Evolutionary conservation across 257 asterid species (phyloP).

Genomic region (Avicennia marina): DNA sequence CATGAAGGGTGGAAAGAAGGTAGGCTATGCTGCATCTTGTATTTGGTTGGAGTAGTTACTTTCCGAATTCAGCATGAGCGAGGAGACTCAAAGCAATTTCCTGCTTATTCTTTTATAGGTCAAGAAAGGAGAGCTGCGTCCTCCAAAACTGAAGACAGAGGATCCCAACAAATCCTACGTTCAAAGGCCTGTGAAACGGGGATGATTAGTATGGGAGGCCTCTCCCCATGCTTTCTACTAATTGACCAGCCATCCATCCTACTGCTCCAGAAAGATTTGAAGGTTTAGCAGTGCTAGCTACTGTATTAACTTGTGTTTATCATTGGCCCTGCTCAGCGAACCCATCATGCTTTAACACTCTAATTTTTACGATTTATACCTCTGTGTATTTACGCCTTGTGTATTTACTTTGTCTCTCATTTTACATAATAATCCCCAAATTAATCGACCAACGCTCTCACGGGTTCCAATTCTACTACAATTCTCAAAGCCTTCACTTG

Average conservation of each 20-base stretch:
- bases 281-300: conserved; percentile 9
- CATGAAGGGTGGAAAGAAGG: conserved; percentile 98
- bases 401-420: too few species aligned
- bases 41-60: not conserved
- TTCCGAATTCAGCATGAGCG: not conserved
- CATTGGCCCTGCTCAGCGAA: not conserved
- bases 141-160: conserved; percentile 98
- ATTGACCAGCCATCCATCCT: not conserved
- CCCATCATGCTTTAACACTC: too few species aligned
- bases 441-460: too few species aligned
- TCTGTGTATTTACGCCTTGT: too few species aligned
- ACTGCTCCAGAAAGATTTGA: conserved; percentile 12
- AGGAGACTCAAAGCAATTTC: not conserved
- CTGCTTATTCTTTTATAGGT: conserved; percentile 37
- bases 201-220: conserved; percentile 21
- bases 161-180: conserved; percentile 98
- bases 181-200: conserved; percentile 89
- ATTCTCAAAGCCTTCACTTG: too few species aligned
- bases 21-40: conserved; percentile 13
- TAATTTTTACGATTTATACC: too few species aligned
- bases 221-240: not conserved
- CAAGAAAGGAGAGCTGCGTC: conserved; percentile 93
- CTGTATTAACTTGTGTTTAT: conserved; percentile 10
- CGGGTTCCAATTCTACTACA: too few species aligned
- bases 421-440: too few species aligned